Evolutionary conservation across 129 eudicot genomes (phyloP).

Genomic region (Deinandra increscens): DNA sequence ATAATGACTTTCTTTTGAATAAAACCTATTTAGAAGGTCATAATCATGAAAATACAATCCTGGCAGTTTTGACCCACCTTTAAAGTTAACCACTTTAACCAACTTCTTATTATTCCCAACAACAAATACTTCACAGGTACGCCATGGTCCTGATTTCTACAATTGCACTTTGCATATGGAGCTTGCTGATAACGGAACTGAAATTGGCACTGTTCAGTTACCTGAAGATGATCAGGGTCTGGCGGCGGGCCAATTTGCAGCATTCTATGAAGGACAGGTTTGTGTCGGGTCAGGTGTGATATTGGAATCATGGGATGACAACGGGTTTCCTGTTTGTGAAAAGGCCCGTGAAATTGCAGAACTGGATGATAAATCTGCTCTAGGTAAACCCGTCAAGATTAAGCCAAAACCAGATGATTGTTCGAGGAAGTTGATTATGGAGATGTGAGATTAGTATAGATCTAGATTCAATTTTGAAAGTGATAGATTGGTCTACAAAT

Average conservation of each 20-base stretch:
- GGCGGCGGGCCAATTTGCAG: conserved; percentile 98
- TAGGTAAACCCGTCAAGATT: conserved; percentile 91
- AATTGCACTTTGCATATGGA: conserved; percentile 60
- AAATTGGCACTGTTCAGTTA: conserved; percentile 67
- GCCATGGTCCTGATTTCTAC: conserved; percentile 89
- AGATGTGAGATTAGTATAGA: conserved; percentile 18
- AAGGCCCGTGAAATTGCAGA: conserved; percentile 79
- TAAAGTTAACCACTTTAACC: not conserved
- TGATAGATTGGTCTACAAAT: not conserved
- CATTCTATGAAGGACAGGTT: conserved; percentile 57
- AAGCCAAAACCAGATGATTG: conserved; percentile 41
- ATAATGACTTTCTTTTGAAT: too few species aligned
- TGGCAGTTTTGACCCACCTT: not conserved
- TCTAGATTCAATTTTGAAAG: conserved; percentile 2
- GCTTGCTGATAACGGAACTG: conserved; percentile 41
- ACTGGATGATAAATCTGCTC: conserved; percentile 77
- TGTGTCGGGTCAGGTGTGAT: conserved; percentile 97
- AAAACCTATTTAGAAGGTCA: too few species aligned
- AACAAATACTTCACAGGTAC: conserved; percentile 48
- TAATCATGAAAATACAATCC: not conserved
- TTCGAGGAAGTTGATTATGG: conserved; percentile 20
- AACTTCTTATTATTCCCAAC: not conserved
- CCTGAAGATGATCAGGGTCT: conserved; percentile 93
- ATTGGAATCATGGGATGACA: conserved; percentile 88
- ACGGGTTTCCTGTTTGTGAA: conserved; percentile 73